Conservation (phyloP, 306 rosid species). For the Delonix regia region DNA sequence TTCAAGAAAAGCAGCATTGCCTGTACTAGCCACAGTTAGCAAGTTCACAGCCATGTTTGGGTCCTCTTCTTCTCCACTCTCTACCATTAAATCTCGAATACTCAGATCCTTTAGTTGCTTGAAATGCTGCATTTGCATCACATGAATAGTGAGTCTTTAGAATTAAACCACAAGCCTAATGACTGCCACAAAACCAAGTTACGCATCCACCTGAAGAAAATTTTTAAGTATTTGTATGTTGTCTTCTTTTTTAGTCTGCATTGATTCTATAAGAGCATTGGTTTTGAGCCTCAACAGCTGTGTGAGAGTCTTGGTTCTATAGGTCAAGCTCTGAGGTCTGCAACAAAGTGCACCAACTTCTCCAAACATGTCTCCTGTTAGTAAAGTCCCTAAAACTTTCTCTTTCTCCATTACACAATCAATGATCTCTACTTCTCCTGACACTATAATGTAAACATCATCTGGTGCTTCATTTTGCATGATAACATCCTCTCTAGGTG, state of each 20-base stretch:
- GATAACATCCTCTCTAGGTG: constrained; percentile 91
- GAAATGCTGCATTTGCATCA: constrained; percentile 63
- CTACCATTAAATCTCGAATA: constrained; percentile 53
- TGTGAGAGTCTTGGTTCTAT: constrained; percentile 83
- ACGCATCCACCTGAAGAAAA: constrained; percentile 66
- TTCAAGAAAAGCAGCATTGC: constrained; percentile 77
- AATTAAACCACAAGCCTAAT: constrained; percentile 16
- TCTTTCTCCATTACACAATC: constrained; percentile 65
- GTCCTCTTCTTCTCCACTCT: constrained; percentile 61
- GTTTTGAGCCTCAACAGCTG: constrained; percentile 83
- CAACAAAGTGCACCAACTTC: constrained; percentile 80
- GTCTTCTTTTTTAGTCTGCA: constrained; percentile 64
- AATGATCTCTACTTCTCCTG: constrained; percentile 89
- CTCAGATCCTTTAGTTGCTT: constrained; percentile 61
- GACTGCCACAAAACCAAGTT: background rate
- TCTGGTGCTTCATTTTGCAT: constrained; percentile 81
- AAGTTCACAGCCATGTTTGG: constrained; percentile 55
- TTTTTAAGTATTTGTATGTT: constrained; percentile 62
- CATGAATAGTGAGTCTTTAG: background rate
- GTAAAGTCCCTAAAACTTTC: constrained; percentile 57
- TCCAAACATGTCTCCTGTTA: constrained; percentile 75
- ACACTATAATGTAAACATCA: constrained; percentile 84
- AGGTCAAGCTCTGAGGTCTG: constrained; percentile 68
- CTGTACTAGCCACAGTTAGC: constrained; percentile 62
- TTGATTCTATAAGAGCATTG: constrained; percentile 60